These are phyloP conservation scores for Andrographis paniculata DNA, from an alignment of 305 asterid genomes.

Conservation along the genomic window DNA sequence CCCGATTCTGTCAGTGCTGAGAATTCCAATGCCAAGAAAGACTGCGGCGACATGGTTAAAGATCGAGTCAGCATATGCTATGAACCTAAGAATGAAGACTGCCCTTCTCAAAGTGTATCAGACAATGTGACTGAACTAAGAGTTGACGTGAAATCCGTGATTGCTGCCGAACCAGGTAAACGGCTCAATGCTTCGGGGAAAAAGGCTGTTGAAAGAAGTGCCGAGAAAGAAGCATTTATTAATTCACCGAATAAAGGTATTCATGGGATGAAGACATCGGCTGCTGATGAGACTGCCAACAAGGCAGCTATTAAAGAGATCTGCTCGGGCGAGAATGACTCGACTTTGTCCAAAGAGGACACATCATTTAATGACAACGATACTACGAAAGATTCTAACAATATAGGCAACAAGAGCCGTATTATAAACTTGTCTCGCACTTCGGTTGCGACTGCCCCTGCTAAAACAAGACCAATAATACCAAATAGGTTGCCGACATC, in stretches of 20 bases:
- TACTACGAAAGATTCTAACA: conserved; percentile 38
- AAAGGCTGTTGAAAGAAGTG: conserved; percentile 21
- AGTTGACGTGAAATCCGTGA: conserved; percentile 24
- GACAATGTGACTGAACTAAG: conserved; percentile 26
- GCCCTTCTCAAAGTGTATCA: conserved; percentile 19
- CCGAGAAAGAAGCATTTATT: conserved; percentile 24
- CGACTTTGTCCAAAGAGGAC: conserved; percentile 35
- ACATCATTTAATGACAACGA: conserved; percentile 29
- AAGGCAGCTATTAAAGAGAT: conserved; percentile 28
- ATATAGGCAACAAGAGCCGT: conserved; percentile 50
- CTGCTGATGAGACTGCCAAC: conserved; percentile 27
- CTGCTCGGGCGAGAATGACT: conserved; percentile 25
- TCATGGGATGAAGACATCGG: conserved; percentile 22
- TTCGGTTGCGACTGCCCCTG: conserved; percentile 31
- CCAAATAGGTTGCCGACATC: conserved; percentile 35
- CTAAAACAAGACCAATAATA: conserved; percentile 36
- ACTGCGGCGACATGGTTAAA: conserved; percentile 19
- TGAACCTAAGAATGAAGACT: conserved; percentile 26
- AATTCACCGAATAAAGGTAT: conserved; percentile 28
- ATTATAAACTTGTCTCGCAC: conserved; percentile 66
- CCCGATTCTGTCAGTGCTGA: conserved; percentile 22
- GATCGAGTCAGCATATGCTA: conserved; percentile 21
- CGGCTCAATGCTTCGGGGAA: conserved; percentile 23
- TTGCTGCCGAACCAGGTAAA: conserved; percentile 18
- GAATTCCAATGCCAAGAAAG: conserved; percentile 19